Base-by-base conservation (phyloP, 164 flowering plant genomes). In the Kingdonia uniflora region DNA sequence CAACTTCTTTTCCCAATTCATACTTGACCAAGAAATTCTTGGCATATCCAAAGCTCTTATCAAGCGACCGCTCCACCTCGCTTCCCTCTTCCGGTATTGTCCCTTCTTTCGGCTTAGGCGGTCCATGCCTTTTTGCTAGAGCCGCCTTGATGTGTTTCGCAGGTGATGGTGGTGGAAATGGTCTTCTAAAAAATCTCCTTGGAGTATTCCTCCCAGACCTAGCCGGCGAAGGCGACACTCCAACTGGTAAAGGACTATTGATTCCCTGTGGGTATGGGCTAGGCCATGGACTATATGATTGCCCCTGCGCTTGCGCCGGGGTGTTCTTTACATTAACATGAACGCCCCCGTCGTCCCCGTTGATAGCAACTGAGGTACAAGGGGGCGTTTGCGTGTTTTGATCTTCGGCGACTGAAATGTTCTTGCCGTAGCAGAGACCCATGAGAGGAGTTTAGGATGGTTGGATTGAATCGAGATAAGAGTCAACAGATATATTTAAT, bases 131-230 rank as follows among this genome's bases (percentile, higher is more conserved):
- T 74, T 81, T 86, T 42, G 65, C 77, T 14, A 84, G 58, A 22
- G 95, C 78, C 12, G 91, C 89, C 75, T 78, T 86, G 17, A 94
- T 94, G 41, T 84, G 99, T 77, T 89, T 94, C 17, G 97, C 99
- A 33, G 99, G 99, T 0, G 97, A 88, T 19, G 98, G 98, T 46
- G 99, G 99, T 15, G 97, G 95, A 42, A 88, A 85, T 40, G 95
- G 95, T 58, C 84, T 62, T 24, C 70, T 61, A 57, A 92, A 92
- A 52, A 86, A 84, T 60, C 90, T 71, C 62, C 76, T 57, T 11
- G 96, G 90, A 12, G 98, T 70, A 16, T 68, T 58, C 47, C 76
- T 68, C 53, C 79, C 79, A 29, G 88, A 58, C 61, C 82, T 68
- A 47, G 84, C 84, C 45, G 88, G 91, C 10, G 92, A 76, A 26